Conservation (phyloP, 805 yeast species). For the Saturnispora gosingensis region DNA sequence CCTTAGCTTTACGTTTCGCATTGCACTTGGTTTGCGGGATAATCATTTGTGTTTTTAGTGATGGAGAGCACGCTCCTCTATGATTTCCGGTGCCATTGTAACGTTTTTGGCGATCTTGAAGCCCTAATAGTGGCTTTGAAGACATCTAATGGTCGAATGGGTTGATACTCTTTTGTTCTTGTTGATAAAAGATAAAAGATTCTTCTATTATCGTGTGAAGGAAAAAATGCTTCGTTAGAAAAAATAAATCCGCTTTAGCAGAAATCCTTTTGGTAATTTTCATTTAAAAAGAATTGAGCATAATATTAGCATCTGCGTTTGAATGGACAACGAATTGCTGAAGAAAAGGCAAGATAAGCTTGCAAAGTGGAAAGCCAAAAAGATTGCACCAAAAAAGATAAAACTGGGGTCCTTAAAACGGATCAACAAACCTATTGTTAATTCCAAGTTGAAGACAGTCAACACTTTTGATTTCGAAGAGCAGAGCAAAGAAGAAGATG, state of each 20-base stretch:
- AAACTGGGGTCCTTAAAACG: conserved; percentile 6
- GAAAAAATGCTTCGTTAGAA: neutral
- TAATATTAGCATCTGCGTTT: neutral
- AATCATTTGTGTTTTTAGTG: neutral
- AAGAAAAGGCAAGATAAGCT: neutral
- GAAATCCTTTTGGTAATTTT: neutral
- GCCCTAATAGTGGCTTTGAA: neutral
- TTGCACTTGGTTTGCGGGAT: neutral
- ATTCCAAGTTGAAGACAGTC: neutral
- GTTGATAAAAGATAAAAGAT: neutral
- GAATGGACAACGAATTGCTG: neutral
- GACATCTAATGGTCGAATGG: neutral
- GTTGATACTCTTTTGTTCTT: neutral
- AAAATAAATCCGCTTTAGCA: neutral
- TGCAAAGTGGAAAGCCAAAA: neutral
- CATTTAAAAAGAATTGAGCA: neutral
- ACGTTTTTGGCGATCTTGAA: neutral
- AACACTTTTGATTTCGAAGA: neutral
- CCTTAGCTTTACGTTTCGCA: neutral
- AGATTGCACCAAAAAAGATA: neutral
- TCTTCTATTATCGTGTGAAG: neutral
- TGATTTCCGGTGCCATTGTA: neutral
- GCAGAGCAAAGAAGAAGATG: neutral
- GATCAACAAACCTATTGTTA: neutral
- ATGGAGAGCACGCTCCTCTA: neutral